A percentile compares a stretch with the other conserved stretches of the same genome.
These are phyloP conservation scores for Naganishia kalamii DNA, from an alignment of 768 basidiomycete genomes.

Conservation along the genomic window DNA sequence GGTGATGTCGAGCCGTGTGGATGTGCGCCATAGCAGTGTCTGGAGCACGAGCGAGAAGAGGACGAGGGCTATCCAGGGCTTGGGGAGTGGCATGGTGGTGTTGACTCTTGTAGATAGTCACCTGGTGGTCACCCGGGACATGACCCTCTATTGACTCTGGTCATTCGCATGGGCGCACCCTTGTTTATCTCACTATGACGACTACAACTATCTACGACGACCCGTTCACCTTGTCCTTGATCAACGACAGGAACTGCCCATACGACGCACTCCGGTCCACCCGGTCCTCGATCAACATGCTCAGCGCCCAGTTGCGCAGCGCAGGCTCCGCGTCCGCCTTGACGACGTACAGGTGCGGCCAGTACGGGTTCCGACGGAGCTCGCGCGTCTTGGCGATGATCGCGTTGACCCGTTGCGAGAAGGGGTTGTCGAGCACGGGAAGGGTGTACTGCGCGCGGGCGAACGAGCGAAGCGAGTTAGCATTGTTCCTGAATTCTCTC, in stretches of 20 bases:
- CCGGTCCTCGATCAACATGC: slow-evolving; percentile 88
- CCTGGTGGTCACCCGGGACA: no score
- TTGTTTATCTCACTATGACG: neutral
- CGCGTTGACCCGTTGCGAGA: slow-evolving; percentile 91
- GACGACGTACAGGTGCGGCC: slow-evolving; percentile 88
- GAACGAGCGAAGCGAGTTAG: neutral
- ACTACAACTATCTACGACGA: slow-evolving; percentile 19
- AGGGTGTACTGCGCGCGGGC: slow-evolving; percentile 61
- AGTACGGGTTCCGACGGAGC: slow-evolving; percentile 84
- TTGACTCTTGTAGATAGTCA: neutral
- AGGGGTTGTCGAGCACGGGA: slow-evolving; percentile 82
- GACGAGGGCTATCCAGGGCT: neutral
- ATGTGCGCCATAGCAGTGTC: slow-evolving; percentile 8
- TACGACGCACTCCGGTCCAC: slow-evolving; percentile 92
- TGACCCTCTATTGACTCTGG: no score
- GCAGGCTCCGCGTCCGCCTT: slow-evolving; percentile 98
- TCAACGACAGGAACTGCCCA: slow-evolving; percentile 80
- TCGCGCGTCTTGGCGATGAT: slow-evolving; percentile 91
- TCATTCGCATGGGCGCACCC: neutral
- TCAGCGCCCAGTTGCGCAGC: slow-evolving; percentile 88
- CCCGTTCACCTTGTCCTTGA: slow-evolving; percentile 74
- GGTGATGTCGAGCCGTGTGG: neutral
- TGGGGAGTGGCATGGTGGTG: neutral
- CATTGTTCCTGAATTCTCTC: neutral
- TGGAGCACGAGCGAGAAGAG: slow-evolving; percentile 6